Base-by-base conservation (phyloP, 192 early-diverging fungal species). In the Coemansia sp. region DNA sequence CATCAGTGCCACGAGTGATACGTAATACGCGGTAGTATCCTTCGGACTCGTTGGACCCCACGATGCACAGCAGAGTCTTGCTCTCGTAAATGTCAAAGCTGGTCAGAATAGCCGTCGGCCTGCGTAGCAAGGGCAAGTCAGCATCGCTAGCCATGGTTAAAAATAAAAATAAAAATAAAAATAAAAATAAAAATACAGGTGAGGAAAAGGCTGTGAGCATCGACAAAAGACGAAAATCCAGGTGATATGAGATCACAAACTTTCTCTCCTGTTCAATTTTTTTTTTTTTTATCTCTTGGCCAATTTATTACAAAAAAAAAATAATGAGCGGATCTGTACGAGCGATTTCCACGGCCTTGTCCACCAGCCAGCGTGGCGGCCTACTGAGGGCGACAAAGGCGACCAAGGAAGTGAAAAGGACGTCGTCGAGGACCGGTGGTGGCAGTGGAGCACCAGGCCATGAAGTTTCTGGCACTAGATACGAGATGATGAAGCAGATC, bases 31-130 rank as follows among this genome's bases (percentile, higher is more conserved):
- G 81, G 75, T 91, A 97, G 29, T 85, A 79, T 40, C 88, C 88
- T 49, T 93, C 90, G 15, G 87, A 85, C 60, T 90, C 88, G 75
- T 93, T 92, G 3, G 92, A 93, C 13, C 95, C 97, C 10, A 98
- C 87, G 20, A 97, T 85, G 66, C 87, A 95, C 62, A 91, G 93
- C 39, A 93, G 83, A 34, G 93, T 90, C 78, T 90, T 89, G 64
- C 92, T 98, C 68, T 98, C 96, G 74, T 95, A 96, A 33, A 98
- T 86, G 20, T 89, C 88, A 73, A 96, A 92, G 62, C 87, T 88
- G 76, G 87, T 94, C 57, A 92, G 76, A 12, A 89, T 84, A 16
- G 87, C 72, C 7, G 61, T 64, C 11, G 80, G 80, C 40, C 80
- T 69, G 52, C 40, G 62, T 4, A 77, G 72, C 64, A 55, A 55